phyloP scores from a whole-genome alignment of 805 yeast species.

The Hanseniaspora pseudoguilliermondii region DNA sequence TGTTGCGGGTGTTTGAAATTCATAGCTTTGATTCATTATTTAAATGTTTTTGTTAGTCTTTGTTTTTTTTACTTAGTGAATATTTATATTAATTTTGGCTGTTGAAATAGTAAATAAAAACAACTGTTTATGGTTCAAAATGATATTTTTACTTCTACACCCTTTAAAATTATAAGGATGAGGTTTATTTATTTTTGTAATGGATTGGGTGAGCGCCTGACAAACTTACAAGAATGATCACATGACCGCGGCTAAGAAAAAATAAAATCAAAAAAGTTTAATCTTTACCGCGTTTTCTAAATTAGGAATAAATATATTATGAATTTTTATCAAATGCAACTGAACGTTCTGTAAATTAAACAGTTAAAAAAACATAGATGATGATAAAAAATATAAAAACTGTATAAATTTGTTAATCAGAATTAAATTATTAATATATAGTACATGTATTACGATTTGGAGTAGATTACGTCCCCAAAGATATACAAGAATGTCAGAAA shows the following conservation, averaged over 20 bases:
- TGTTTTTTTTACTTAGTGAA: background rate
- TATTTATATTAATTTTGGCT: background rate
- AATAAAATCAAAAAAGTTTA: background rate
- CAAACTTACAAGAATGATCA: background rate
- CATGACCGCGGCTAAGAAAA: background rate
- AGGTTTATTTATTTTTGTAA: background rate
- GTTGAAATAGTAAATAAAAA: too few relatives aligned
- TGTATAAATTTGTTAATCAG: too few relatives aligned
- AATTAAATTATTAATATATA: too few relatives aligned
- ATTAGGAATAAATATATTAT: background rate
- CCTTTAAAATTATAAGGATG: too few relatives aligned
- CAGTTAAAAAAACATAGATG: too few relatives aligned
- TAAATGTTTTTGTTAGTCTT: background rate
- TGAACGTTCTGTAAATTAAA: too few relatives aligned
- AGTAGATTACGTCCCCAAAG: background rate
- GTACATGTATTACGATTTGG: too few relatives aligned
- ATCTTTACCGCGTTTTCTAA: background rate
- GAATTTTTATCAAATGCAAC: too few relatives aligned
- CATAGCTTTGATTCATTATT: background rate
- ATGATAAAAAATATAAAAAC: too few relatives aligned
- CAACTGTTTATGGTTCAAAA: too few relatives aligned
- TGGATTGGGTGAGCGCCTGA: background rate
- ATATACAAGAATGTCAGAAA: background rate
- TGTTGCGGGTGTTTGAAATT: conserved; percentile 12
- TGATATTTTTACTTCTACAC: too few relatives aligned